These are phyloP conservation scores for Aspergillus fumigatus DNA, from an alignment of 2,329 filamentous ascomycete species.

Conservation along the genomic window DNA sequence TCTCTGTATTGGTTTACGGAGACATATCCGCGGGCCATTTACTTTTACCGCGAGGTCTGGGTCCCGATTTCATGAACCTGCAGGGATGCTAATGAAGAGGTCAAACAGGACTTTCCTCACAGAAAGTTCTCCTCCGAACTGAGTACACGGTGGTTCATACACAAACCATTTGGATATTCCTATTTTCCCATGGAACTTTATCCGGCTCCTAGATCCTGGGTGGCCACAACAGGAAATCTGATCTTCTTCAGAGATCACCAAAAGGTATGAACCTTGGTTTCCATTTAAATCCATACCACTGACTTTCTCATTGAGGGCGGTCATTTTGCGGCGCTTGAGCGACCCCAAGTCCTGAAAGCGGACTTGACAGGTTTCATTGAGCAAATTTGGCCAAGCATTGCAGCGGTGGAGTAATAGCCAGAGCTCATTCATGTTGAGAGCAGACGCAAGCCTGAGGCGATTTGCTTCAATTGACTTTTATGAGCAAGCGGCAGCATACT, in stretches of 20 bases:
- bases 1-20: slow-evolving; percentile 38
- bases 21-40: slow-evolving; percentile 33
- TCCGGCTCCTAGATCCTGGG: slow-evolving; percentile 36
- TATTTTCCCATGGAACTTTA: slow-evolving; percentile 43
- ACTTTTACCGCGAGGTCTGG: slow-evolving; percentile 28
- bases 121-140: not conserved
- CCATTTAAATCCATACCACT: not conserved
- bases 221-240: slow-evolving; percentile 34
- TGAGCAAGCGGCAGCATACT: not conserved
- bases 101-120: not conserved
- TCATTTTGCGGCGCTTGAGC: slow-evolving; percentile 49
- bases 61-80: not conserved
- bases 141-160: slow-evolving; percentile 24
- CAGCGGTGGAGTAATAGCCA: not conserved
- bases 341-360: slow-evolving; percentile 40
- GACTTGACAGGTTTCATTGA: slow-evolving; percentile 38
- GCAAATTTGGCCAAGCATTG: slow-evolving; percentile 23
- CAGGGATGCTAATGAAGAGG: not conserved
- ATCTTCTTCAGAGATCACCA: slow-evolving; percentile 35
- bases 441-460: not conserved
- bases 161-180: slow-evolving; percentile 47
- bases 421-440: not conserved
- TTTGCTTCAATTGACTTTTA: not conserved
- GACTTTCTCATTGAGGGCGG: slow-evolving; percentile 38
- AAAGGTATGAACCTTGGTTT: slow-evolving; percentile 20